Evolutionary conservation across 2,329 filamentous ascomycete genomes (phyloP).

Genomic region (Aspergillus alliaceus): DNA sequence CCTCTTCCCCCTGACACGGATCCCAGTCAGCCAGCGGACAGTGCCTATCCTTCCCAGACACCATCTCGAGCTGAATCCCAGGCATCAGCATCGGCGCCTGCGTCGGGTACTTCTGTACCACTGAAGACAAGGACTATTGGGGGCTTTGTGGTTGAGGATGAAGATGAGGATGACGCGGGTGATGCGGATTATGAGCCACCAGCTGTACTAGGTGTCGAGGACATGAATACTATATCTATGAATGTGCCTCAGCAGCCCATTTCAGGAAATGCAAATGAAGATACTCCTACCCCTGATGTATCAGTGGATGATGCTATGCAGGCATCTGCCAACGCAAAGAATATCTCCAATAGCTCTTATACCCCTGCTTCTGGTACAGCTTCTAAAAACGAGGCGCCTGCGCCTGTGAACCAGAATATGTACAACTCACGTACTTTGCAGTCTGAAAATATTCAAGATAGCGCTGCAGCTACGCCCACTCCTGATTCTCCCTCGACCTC

Average conservation of each 20-base stretch:
- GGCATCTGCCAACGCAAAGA: constrained; percentile 47
- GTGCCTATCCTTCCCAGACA: constrained; percentile 30
- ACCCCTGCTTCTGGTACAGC: constrained; percentile 45
- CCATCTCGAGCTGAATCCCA: constrained; percentile 37
- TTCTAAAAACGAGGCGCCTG: constrained; percentile 43
- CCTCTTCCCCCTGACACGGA: constrained; percentile 27
- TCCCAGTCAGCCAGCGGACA: constrained; percentile 29
- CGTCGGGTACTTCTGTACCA: constrained; percentile 33
- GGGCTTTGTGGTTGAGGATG: constrained; percentile 64
- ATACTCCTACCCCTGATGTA: constrained; percentile 58
- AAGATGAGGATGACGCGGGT: constrained; percentile 56
- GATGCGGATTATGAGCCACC: constrained; percentile 56
- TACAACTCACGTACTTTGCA: constrained; percentile 36
- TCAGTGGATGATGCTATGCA: constrained; percentile 59
- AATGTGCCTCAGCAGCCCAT: constrained; percentile 54
- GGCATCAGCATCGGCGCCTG: constrained; percentile 31
- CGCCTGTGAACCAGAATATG: constrained; percentile 36
- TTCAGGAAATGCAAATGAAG: constrained; percentile 58
- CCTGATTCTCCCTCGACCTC: constrained; percentile 47
- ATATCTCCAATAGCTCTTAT: constrained; percentile 54
- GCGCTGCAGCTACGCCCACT: constrained; percentile 38
- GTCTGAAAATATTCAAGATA: constrained; percentile 34
- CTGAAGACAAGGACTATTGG: constrained; percentile 55
- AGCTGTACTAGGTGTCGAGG: constrained; percentile 51
- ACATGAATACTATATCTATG: constrained; percentile 50